Evolutionary conservation across 2,329 filamentous ascomycete species (phyloP).

Genomic region (Nemania bipapillata): DNA sequence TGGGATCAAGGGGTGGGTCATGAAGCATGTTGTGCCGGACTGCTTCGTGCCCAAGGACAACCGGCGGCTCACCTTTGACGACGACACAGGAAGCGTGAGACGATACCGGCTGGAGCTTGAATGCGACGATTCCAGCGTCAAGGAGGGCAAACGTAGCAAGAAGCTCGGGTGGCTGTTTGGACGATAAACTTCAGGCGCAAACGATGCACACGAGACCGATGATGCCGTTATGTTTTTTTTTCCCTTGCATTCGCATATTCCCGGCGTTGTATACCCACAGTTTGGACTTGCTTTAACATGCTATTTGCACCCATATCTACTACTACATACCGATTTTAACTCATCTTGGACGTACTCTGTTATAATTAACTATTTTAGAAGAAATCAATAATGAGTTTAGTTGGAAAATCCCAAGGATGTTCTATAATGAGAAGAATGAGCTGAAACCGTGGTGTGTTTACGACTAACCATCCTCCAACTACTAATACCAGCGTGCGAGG

Average conservation of each 20-base stretch:
- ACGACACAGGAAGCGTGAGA: constrained; percentile 71
- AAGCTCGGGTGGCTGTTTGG: constrained; percentile 50
- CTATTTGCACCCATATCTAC: background rate
- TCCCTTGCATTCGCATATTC: constrained; percentile 43
- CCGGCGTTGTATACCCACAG: constrained; percentile 49
- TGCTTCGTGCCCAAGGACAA: constrained; percentile 66
- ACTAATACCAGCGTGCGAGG: too few species aligned
- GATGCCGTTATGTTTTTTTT: constrained; percentile 26
- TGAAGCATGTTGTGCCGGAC: constrained; percentile 67
- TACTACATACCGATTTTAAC: constrained; percentile 9
- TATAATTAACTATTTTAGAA: constrained; percentile 22
- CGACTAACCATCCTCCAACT: too few species aligned
- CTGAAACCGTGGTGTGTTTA: too few species aligned
- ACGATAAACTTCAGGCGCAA: constrained; percentile 33
- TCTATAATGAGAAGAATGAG: too few species aligned
- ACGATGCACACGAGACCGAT: constrained; percentile 30
- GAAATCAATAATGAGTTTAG: constrained; percentile 16
- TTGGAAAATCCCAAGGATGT: constrained; percentile 3
- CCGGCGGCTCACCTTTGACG: constrained; percentile 66
- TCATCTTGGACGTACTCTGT: constrained; percentile 10
- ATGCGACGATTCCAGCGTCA: constrained; percentile 53
- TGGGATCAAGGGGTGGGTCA: constrained; percentile 70
- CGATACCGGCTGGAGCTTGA: constrained; percentile 70
- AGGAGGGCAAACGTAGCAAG: constrained; percentile 38
- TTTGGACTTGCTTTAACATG: constrained; percentile 37